phyloP scores from a whole-genome alignment of 768 basidiomycete genomes.

The Asterophora lycoperdoides region DNA sequence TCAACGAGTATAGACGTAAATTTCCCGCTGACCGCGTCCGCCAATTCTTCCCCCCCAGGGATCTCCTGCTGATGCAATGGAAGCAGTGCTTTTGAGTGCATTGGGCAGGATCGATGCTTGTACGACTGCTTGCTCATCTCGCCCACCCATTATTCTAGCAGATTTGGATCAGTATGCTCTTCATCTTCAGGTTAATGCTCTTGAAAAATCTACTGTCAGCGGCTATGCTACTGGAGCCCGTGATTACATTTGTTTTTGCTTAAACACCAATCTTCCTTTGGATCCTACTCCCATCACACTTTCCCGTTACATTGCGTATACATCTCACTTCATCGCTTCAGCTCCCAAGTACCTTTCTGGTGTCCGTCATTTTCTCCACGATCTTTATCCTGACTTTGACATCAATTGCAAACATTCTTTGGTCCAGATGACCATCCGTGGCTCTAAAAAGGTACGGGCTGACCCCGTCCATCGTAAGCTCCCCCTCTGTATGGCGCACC shows the following conservation, averaged over 20 bases:
- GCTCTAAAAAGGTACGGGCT: constrained; percentile 10
- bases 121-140: neutral
- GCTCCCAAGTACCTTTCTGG: constrained; percentile 20
- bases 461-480: constrained; percentile 1
- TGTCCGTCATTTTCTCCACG: constrained; percentile 18
- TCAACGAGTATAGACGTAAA: constrained; percentile 12
- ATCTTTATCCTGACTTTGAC: constrained; percentile 23
- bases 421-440: constrained; percentile 17
- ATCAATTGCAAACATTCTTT: constrained; percentile 11
- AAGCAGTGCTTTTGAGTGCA: constrained; percentile 17
- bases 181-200: constrained; percentile 18
- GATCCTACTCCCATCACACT: constrained; percentile 18
- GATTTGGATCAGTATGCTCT: constrained; percentile 14
- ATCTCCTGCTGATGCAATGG: constrained; percentile 17
- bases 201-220: constrained; percentile 14
- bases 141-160: constrained; percentile 10
- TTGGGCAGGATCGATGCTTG: constrained; percentile 10
- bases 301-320: constrained; percentile 2
- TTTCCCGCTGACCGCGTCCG: constrained; percentile 15
- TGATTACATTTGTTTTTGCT: constrained; percentile 20
- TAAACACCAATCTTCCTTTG: constrained; percentile 10
- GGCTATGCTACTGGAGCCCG: constrained; percentile 19
- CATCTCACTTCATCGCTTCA: constrained; percentile 8
- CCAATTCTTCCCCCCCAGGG: constrained; percentile 16
- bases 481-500: neutral